Evolutionary conservation across 2,329 filamentous ascomycete genomes (phyloP).

Genomic region (Cladosporium sp.): DNA sequence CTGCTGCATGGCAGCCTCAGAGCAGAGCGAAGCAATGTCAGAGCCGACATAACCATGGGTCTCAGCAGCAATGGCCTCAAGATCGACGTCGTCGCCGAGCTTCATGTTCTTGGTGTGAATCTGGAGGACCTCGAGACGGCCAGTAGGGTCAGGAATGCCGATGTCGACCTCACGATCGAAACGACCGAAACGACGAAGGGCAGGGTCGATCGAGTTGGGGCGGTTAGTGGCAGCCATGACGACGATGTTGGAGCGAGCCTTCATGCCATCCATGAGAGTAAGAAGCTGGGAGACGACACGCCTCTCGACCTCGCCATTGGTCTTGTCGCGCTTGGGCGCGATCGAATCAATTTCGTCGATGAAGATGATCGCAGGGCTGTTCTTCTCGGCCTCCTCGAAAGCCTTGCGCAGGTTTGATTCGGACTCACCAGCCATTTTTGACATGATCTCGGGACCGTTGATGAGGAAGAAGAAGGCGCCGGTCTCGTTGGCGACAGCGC

Average conservation of each 20-base stretch:
- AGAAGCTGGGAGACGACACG: conserved; percentile 95
- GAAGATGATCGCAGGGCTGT: conserved; percentile 98
- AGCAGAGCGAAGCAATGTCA: conserved; percentile 96
- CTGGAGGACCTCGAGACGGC: conserved; percentile 96
- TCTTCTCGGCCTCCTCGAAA: conserved; percentile 99
- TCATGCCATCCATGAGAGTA: conserved; percentile 99
- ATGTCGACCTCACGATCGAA: conserved; percentile 99
- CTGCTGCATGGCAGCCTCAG: conserved; percentile 99
- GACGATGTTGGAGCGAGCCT: conserved; percentile 95
- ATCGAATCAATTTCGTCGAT: conserved; percentile 99
- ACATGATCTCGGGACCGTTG: conserved; percentile 99
- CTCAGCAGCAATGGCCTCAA: conserved; percentile 94
- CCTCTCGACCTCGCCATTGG: conserved; percentile 96
- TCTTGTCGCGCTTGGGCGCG: conserved; percentile 99
- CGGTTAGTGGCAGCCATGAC: conserved; percentile 99
- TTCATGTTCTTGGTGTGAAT: conserved; percentile 99
- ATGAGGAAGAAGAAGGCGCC: conserved; percentile 99
- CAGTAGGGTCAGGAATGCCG: conserved; percentile 94
- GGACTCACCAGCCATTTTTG: conserved; percentile 99
- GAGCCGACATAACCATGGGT: conserved; percentile 99
- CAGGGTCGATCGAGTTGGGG: conserved; percentile 97
- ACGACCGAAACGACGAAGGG: conserved; percentile 93
- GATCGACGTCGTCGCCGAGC: conserved; percentile 90
- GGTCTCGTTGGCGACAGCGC: conserved; percentile 97
- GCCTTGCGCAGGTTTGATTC: conserved; percentile 97